Base-by-base conservation (phyloP, 1,284 basidiomycete species). In the Pseudozyma tsukubaensis region DNA sequence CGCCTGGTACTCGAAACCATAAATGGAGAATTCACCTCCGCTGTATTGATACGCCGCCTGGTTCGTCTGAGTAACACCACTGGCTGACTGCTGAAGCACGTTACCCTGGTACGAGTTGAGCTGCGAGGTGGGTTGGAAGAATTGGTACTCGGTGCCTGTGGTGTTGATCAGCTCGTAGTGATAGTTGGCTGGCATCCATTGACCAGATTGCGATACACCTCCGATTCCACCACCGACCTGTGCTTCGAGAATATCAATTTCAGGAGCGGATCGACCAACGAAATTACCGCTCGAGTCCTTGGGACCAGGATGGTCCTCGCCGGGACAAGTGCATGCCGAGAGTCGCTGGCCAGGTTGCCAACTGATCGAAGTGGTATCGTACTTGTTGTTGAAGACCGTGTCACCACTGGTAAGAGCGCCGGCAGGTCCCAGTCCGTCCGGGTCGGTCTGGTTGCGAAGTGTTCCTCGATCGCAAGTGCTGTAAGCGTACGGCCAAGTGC, bases 251-350 rank as follows among this genome's bases (percentile, higher is more conserved):
- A 91, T 84, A 80, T 91, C 90, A 72, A 91, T 90, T 80, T 91
- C 90, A 12, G 90, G 90, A 0, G 88, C 88, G 29, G 87, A 85
- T 29, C 90, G 75, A n/a, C 90, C 94, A 2, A 91, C 89, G 77
- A 88, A 92, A 1, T 90, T 89, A 16, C 92, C 93, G 73, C 90
- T 88, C 0, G 85, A 56, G 39, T 87, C 86, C 43, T 87, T 85
- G 13, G 93, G 93, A 0, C 93, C 93, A 0, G 93, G 94, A 82
- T 95, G 94, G 1, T 91, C 91, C 67, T 92, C 90, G 21, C 89
- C 89, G 0, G 90, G 86, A 79, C 90, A 95, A 1, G 93, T 94
- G 79, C 93, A 84, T 45, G 86, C 59, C 39, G 74, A 75, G 2
- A 95, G 86, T 32, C 92, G 88, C 84, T 95, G 94, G 9, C 93